Evolutionary conservation across 2,329 filamentous ascomycete genomes (phyloP).

Genomic region (Pseudogymnoascus sp.): DNA sequence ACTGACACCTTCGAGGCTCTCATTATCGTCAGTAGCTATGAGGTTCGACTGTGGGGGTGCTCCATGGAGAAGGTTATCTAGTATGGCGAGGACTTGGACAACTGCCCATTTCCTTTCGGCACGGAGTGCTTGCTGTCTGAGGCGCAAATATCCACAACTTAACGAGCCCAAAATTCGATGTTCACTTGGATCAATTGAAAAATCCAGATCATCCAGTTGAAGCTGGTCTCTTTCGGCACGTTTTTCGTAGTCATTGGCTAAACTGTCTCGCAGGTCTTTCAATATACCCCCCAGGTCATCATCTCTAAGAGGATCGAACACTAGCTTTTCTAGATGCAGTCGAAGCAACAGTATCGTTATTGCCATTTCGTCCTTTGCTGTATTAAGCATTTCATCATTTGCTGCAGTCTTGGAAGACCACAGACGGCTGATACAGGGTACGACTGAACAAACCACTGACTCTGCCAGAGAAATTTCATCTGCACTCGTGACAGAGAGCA

Average conservation of each 20-base stretch:
- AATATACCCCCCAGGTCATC: conserved; percentile 37
- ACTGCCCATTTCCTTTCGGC: conserved; percentile 55
- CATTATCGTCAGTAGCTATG: conserved; percentile 12
- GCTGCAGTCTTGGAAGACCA: conserved; percentile 67
- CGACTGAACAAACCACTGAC: conserved; percentile 47
- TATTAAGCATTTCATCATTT: conserved; percentile 47
- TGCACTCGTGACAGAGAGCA: conserved; percentile 58
- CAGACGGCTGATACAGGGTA: conserved; percentile 66
- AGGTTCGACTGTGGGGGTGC: not conserved
- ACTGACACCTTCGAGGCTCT: conserved; percentile 13
- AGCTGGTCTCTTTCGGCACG: conserved; percentile 64
- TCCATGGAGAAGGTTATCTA: conserved; percentile 10
- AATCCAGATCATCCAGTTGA: conserved; percentile 66
- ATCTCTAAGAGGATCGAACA: conserved; percentile 31
- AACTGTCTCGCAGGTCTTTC: conserved; percentile 57
- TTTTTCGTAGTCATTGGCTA: conserved; percentile 73
- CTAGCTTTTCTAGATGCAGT: conserved; percentile 53
- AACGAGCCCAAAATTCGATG: conserved; percentile 28
- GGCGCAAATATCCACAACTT: conserved; percentile 43
- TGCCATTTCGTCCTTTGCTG: conserved; percentile 70
- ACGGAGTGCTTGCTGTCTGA: conserved; percentile 45
- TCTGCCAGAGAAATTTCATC: conserved; percentile 61
- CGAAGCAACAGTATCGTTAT: conserved; percentile 61
- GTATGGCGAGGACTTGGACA: conserved; percentile 49
- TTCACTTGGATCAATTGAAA: conserved; percentile 30